These are phyloP conservation scores for Trichophyton verrucosum DNA, from an alignment of 2,329 filamentous ascomycete genomes.

Conservation along the genomic window DNA sequence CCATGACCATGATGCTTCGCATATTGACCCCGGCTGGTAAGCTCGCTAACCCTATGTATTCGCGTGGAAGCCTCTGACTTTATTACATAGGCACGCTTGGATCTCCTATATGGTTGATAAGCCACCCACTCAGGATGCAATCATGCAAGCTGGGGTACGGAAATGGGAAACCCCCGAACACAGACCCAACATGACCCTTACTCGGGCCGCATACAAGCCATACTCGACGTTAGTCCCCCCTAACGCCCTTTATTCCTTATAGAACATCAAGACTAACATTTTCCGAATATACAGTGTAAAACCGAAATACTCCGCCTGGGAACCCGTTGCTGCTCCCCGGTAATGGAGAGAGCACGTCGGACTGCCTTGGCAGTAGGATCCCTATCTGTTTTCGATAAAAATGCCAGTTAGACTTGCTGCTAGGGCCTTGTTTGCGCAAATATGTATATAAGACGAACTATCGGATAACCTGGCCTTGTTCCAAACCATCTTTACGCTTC, in stretches of 20 bases:
- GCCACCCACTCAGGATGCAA: slow-evolving; percentile 62
- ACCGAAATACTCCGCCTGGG: slow-evolving; percentile 25
- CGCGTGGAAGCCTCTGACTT: not conserved
- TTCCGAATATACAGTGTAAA: slow-evolving; percentile 20
- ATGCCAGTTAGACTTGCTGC: not conserved
- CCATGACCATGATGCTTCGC: slow-evolving; percentile 50
- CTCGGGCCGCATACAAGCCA: slow-evolving; percentile 71
- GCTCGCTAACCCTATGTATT: slow-evolving; percentile 4
- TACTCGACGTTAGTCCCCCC: slow-evolving; percentile 72
- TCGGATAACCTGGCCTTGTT: not conserved
- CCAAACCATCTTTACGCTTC: not conserved
- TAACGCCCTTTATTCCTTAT: not conserved
- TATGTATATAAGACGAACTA: slow-evolving; percentile 1
- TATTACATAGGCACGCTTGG: slow-evolving; percentile 65
- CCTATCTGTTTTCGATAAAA: not conserved
- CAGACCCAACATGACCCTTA: slow-evolving; percentile 61
- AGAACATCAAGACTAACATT: not conserved
- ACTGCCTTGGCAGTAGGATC: not conserved
- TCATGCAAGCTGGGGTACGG: slow-evolving; percentile 55
- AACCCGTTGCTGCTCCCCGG: slow-evolving; percentile 22
- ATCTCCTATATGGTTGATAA: slow-evolving; percentile 87
- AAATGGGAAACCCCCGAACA: slow-evolving; percentile 66
- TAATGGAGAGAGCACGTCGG: slow-evolving; percentile 6
- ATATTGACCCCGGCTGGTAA: slow-evolving; percentile 85
- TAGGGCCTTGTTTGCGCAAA: not conserved